Evolutionary conservation across 148 eudicot genomes (phyloP).

Genomic region (Rhododendron ferrugineum): DNA sequence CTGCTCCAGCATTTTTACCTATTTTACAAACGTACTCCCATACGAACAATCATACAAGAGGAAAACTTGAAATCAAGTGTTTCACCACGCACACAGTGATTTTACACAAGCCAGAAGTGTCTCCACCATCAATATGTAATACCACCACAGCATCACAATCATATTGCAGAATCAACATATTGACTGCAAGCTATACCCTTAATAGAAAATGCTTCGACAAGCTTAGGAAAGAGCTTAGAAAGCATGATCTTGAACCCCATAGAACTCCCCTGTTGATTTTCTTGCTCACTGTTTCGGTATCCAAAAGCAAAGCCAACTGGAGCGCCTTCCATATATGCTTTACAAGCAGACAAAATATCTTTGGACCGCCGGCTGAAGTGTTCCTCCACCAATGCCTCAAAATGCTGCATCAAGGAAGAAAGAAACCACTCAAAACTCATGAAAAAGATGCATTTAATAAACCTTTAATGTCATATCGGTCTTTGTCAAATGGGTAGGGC

Average conservation of each 20-base stretch:
- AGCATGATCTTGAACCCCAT: conserved; percentile 94
- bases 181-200: conserved; percentile 59
- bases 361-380: conserved; percentile 54
- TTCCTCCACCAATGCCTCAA: conserved; percentile 67
- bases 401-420: conserved; percentile 47
- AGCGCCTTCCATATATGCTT: conserved; percentile 77
- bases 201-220: conserved; percentile 65
- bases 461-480: not conserved
- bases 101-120: not conserved
- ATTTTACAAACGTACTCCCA: not conserved
- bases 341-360: conserved; percentile 61
- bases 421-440: not conserved
- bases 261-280: conserved; percentile 49
- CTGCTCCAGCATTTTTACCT: not conserved
- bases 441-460: not conserved
- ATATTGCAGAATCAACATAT: conserved; percentile 20
- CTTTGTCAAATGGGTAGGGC: not conserved
- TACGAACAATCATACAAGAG: not conserved
- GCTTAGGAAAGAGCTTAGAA: conserved; percentile 79
- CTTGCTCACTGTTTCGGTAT: conserved; percentile 12
- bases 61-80: not conserved
- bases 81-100: not conserved
- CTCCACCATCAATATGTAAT: not conserved
- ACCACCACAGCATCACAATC: conserved; percentile 1
- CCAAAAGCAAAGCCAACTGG: conserved; percentile 47